Percentiles rank a stretch among this genome's conserved stretches.
Evolutionary conservation across 345 rosid genomes (phyloP).

Genomic region (Microthlaspi erraticum): DNA sequence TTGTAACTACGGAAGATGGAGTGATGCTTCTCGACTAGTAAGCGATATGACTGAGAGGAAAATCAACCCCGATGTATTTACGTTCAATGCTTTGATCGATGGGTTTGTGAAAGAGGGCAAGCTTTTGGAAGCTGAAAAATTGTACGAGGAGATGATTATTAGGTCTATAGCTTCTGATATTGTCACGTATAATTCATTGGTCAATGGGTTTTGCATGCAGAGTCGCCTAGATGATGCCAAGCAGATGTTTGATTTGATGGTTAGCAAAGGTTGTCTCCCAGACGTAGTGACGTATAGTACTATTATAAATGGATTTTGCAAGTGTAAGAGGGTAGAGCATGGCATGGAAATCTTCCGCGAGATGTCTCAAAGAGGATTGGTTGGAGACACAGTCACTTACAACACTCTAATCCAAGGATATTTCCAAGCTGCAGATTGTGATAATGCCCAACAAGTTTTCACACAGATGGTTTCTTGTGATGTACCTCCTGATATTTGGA

Average conservation of each 20-base stretch:
- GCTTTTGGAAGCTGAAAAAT: neutral
- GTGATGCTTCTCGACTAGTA: neutral
- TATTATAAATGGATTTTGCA: neutral
- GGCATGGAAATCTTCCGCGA: neutral
- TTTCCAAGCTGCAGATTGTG: neutral
- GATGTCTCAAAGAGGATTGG: constrained; percentile 14
- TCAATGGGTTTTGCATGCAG: neutral
- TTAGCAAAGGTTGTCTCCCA: too few species aligned
- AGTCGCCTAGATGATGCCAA: neutral
- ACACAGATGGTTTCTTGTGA: neutral
- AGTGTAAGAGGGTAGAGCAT: neutral
- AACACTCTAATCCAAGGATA: neutral
- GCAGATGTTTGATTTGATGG: neutral
- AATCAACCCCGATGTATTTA: neutral
- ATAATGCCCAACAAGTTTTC: neutral
- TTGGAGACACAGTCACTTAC: neutral
- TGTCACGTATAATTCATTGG: neutral
- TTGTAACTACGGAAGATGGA: constrained; percentile 13
- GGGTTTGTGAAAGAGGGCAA: constrained; percentile 12
- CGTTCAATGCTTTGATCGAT: neutral
- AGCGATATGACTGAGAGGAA: constrained; percentile 1
- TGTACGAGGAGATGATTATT: neutral
- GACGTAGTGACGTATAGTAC: neutral
- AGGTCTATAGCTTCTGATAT: neutral
- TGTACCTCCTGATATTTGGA: neutral